Percentiles rank a stretch among this genome's conserved stretches.
These are phyloP conservation scores for Populus hybrid DNA, from an alignment of 441 rosid genomes.

Conservation along the genomic window DNA sequence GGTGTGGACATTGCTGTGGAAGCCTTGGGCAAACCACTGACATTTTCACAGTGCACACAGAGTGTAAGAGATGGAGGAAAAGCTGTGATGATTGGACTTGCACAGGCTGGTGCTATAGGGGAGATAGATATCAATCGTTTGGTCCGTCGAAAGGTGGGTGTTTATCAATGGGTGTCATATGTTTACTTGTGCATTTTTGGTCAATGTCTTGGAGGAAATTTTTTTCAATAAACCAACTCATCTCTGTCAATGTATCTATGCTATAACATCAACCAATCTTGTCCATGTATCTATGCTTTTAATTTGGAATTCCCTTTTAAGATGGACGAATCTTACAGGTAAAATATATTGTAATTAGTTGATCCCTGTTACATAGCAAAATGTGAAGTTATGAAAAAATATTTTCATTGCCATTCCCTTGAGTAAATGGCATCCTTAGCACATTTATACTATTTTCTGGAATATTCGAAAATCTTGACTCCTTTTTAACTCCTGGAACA, in stretches of 20 bases:
- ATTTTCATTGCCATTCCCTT: neutral
- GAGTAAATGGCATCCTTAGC: neutral
- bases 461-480: neutral
- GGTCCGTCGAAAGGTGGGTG: constrained; percentile 88
- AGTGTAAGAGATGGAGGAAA: constrained; percentile 96
- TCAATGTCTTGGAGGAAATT: neutral
- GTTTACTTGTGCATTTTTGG: neutral
- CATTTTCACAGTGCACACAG: constrained; percentile 74
- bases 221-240: neutral
- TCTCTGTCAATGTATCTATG: neutral
- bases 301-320: too few species aligned
- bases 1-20: constrained; percentile 95
- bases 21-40: constrained; percentile 85
- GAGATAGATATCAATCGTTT: constrained; percentile 89
- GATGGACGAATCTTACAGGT: too few species aligned
- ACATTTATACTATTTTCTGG: too few species aligned
- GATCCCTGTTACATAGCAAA: too few species aligned
- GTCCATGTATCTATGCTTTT: neutral
- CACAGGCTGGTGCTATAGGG: constrained; percentile 75
- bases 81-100: constrained; percentile 97
- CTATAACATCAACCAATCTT: neutral
- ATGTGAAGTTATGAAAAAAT: too few species aligned
- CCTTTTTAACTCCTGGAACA: constrained; percentile 26
- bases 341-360: too few species aligned
- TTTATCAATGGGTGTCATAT: neutral